Conservation (phyloP, 345 rosid genomes). For the Stellera chamaejasme region DNA sequence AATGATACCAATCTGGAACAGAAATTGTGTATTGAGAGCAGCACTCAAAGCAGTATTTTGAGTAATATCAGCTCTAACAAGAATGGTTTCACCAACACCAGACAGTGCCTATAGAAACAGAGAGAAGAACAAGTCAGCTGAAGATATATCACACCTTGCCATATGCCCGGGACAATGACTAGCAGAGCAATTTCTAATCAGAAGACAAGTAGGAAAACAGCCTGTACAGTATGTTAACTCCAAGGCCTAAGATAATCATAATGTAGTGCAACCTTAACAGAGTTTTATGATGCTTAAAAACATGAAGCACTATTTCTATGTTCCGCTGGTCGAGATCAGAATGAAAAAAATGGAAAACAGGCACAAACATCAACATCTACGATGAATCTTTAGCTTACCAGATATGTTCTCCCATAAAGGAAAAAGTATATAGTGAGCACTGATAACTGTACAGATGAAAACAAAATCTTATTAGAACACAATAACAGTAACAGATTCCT, state of each 20-base stretch:
- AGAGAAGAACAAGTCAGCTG: background rate
- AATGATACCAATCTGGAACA: constrained; percentile 89
- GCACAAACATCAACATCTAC: too few species aligned
- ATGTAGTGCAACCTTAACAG: too few species aligned
- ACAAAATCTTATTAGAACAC: constrained; percentile 14
- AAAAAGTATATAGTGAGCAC: constrained; percentile 82
- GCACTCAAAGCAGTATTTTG: constrained; percentile 65
- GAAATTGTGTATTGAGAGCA: constrained; percentile 93
- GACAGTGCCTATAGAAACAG: constrained; percentile 64
- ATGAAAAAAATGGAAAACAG: too few species aligned
- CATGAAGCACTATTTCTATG: too few species aligned
- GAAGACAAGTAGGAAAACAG: too few species aligned
- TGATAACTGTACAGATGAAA: constrained; percentile 57
- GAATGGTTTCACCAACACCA: constrained; percentile 76
- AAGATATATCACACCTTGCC: background rate
- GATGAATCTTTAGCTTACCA: constrained; percentile 44
- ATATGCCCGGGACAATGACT: background rate
- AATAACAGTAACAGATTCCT: background rate
- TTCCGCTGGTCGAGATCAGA: too few species aligned
- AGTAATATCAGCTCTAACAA: constrained; percentile 42
- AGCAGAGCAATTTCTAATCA: too few species aligned
- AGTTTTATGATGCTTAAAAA: too few species aligned
- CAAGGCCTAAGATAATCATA: too few species aligned
- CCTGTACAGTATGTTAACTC: too few species aligned
- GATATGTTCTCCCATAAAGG: constrained; percentile 84